Conservation (phyloP, 2,329 filamentous ascomycete species). For the Sclerotinia borealis region DNA sequence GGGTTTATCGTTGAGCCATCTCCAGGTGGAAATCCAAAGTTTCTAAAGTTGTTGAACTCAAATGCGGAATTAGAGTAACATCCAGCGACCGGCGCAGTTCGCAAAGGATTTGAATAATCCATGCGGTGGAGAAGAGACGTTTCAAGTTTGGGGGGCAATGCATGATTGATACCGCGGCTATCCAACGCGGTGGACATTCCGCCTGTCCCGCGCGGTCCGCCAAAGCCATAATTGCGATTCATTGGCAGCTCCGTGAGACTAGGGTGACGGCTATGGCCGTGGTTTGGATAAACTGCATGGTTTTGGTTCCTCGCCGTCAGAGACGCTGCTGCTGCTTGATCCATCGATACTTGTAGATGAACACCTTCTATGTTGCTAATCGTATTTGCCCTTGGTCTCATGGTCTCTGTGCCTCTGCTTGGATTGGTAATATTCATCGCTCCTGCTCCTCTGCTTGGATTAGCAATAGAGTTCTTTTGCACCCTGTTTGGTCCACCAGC, state of each 20-base stretch:
- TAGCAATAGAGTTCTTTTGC: slow-evolving; percentile 85
- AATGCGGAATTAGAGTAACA: slow-evolving; percentile 61
- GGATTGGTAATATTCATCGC: too few relatives aligned
- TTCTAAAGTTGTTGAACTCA: slow-evolving; percentile 55
- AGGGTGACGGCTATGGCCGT: slow-evolving; percentile 54
- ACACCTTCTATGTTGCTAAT: slow-evolving; percentile 85
- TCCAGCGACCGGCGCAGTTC: slow-evolving; percentile 70
- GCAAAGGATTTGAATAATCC: slow-evolving; percentile 61
- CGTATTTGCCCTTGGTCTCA: slow-evolving; percentile 89
- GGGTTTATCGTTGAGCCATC: slow-evolving; percentile 63
- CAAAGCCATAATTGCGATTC: slow-evolving; percentile 58
- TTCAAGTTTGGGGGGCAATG: slow-evolving; percentile 75
- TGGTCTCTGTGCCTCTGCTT: too few relatives aligned
- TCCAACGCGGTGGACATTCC: slow-evolving; percentile 66
- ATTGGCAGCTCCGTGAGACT: slow-evolving; percentile 65
- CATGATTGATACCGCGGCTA: slow-evolving; percentile 60
- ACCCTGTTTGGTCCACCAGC: slow-evolving; percentile 64
- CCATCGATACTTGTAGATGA: slow-evolving; percentile 58
- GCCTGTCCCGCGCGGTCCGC: slow-evolving; percentile 25
- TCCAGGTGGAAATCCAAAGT: background rate
- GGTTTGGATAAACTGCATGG: background rate
- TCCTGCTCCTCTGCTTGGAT: slow-evolving; percentile 50
- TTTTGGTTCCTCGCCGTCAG: slow-evolving; percentile 36
- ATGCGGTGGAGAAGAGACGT: slow-evolving; percentile 62
- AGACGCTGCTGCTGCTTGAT: slow-evolving; percentile 44